Evolutionary conservation across 768 basidiomycete genomes (phyloP).

Genomic region (Ephemerocybe angulata): DNA sequence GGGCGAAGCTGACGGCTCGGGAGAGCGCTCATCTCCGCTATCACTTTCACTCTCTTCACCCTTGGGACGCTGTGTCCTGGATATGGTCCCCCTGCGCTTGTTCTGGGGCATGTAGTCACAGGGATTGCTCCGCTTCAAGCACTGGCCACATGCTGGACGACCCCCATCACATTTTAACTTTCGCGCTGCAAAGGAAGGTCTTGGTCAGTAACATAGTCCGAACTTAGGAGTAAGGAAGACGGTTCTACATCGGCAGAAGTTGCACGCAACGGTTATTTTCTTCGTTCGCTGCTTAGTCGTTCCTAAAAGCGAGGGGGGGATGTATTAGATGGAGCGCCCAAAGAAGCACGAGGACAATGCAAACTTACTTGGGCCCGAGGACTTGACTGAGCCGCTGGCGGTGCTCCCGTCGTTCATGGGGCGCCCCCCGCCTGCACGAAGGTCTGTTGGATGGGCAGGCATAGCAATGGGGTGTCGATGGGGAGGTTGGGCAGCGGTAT

Average conservation of each 20-base stretch:
- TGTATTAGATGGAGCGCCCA: not conserved
- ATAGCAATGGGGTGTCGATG: constrained; percentile 22
- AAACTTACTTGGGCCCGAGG: constrained; percentile 1
- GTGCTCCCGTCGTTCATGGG: constrained; percentile 38
- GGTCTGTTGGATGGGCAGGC: constrained; percentile 8
- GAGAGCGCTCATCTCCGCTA: constrained; percentile 58
- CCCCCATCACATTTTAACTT: constrained; percentile 89
- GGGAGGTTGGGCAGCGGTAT: constrained; percentile 26
- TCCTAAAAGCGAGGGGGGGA: not conserved
- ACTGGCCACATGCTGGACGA: constrained; percentile 78
- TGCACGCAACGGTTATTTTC: constrained; percentile 88
- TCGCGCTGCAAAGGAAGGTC: constrained; percentile 50
- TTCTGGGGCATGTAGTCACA: constrained; percentile 81
- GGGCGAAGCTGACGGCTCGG: constrained; percentile 56
- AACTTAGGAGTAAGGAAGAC: constrained; percentile 10
- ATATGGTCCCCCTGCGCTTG: constrained; percentile 63
- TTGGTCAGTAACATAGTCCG: constrained; percentile 11
- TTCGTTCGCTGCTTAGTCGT: constrained; percentile 68
- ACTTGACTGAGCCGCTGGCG: constrained; percentile 27
- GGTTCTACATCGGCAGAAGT: constrained; percentile 83
- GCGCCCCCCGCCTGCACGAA: constrained; percentile 38
- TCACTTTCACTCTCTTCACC: constrained; percentile 68
- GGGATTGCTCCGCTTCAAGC: constrained; percentile 69
- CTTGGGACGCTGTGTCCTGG: constrained; percentile 30
- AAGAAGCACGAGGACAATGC: not conserved